These are phyloP conservation scores for Curvularia sp. DNA, from an alignment of 2,329 filamentous ascomycete genomes.

Conservation along the genomic window DNA sequence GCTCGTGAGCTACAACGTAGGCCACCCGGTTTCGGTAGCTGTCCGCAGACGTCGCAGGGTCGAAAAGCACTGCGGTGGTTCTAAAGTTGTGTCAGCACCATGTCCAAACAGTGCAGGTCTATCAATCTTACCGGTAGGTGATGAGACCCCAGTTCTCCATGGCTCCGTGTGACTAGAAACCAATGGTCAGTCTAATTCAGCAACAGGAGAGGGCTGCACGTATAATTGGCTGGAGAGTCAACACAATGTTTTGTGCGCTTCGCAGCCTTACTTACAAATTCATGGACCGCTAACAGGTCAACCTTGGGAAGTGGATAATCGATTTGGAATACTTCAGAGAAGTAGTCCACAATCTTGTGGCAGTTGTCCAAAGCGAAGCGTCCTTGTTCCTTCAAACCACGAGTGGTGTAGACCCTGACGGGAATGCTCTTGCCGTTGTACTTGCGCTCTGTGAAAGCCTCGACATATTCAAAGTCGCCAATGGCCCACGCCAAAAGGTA, in stretches of 20 bases:
- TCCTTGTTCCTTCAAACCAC: constrained; percentile 91
- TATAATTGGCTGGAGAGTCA: constrained; percentile 53
- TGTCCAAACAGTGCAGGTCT: not conserved
- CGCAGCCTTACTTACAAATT: constrained; percentile 71
- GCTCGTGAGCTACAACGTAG: constrained; percentile 97
- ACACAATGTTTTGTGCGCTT: constrained; percentile 20
- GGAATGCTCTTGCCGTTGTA: constrained; percentile 92
- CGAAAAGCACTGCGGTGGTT: constrained; percentile 94
- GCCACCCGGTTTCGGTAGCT: constrained; percentile 92
- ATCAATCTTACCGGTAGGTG: constrained; percentile 73
- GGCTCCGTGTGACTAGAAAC: constrained; percentile 70
- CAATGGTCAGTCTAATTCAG: constrained; percentile 51
- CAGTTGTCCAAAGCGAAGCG: constrained; percentile 89
- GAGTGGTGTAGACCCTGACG: constrained; percentile 94
- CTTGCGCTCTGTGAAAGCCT: constrained; percentile 85
- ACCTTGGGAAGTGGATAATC: constrained; percentile 90
- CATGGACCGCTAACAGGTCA: constrained; percentile 93
- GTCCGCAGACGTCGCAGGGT: constrained; percentile 88
- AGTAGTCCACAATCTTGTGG: constrained; percentile 93
- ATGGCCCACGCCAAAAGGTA: constrained; percentile 96
- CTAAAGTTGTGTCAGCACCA: not conserved
- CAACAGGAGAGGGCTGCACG: constrained; percentile 34
- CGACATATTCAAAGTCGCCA: constrained; percentile 96
- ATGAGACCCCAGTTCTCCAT: constrained; percentile 99
- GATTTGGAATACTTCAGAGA: constrained; percentile 91